phyloP scores from a whole-genome alignment of 495 filamentous ascomycete species.

The Penicillium dipodomyicola region DNA sequence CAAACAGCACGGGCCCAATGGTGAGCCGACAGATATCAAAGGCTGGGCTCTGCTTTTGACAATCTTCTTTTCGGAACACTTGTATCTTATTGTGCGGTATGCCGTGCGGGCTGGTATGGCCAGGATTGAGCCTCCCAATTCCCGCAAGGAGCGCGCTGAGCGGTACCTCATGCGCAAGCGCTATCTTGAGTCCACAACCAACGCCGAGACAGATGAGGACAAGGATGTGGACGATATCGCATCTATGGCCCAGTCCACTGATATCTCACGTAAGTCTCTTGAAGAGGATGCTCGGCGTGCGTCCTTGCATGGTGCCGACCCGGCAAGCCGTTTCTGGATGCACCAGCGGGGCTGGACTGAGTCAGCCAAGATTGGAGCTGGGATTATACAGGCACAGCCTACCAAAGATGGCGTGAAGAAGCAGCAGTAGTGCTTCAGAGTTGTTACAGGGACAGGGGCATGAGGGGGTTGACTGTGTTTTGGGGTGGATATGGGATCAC shows the following conservation, averaged over 20 bases:
- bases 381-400: conserved; percentile 54
- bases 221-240: conserved; percentile 19
- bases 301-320: conserved; percentile 48
- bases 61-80: conserved; percentile 83
- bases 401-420: conserved; percentile 52
- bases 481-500: background rate
- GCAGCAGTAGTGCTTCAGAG: conserved; percentile 40
- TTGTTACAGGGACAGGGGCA: background rate
- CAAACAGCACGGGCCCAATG: conserved; percentile 55
- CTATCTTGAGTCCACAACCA: conserved; percentile 54
- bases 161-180: conserved; percentile 70
- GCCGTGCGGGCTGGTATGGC: conserved; percentile 64
- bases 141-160: conserved; percentile 76
- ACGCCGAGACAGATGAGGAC: conserved; percentile 33
- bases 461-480: background rate
- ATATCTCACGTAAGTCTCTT: conserved; percentile 43
- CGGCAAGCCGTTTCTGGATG: conserved; percentile 67
- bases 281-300: conserved; percentile 69
- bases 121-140: conserved; percentile 81
- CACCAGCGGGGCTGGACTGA: conserved; percentile 63
- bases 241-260: conserved; percentile 21
- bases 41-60: conserved; percentile 81
- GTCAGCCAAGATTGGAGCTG: conserved; percentile 54
- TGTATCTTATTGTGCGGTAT: conserved; percentile 72
- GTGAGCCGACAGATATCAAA: conserved; percentile 59